phyloP scores from a whole-genome alignment of 139 green algal species.

The Bryopsis sp. region DNA sequence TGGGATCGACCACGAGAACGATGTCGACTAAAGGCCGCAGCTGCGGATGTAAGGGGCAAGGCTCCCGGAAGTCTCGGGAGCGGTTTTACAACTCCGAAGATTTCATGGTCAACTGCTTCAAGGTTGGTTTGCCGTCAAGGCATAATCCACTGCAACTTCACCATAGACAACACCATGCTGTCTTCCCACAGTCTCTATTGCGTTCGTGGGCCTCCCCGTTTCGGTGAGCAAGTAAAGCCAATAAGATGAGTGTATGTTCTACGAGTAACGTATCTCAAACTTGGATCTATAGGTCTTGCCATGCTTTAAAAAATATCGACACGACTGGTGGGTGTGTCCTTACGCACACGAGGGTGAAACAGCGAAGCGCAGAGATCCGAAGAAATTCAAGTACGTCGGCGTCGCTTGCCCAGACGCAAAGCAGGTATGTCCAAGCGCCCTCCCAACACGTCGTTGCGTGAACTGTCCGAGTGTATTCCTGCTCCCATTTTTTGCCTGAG shows the following conservation, averaged over 20 bases:
- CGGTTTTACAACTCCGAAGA: constrained; percentile 4
- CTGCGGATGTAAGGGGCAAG: too few species aligned
- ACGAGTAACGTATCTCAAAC: too few species aligned
- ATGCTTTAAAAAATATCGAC: constrained; percentile 42
- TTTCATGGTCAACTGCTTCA: constrained; percentile 17
- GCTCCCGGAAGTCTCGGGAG: background rate
- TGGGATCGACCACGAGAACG: too few species aligned
- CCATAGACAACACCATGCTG: too few species aligned
- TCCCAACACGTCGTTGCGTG: background rate
- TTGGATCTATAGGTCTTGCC: constrained; percentile 39
- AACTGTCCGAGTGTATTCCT: too few species aligned
- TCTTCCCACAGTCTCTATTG: too few species aligned
- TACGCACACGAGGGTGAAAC: constrained; percentile 86
- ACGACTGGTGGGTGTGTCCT: constrained; percentile 73
- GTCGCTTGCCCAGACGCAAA: constrained; percentile 28
- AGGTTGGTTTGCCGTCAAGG: background rate
- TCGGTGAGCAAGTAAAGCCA: too few species aligned
- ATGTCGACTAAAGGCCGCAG: too few species aligned
- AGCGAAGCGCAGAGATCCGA: constrained; percentile 69
- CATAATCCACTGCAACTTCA: too few species aligned
- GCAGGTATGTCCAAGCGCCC: constrained; percentile 13
- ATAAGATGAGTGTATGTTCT: too few species aligned
- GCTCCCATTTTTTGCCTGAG: too few species aligned
- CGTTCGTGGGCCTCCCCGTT: too few species aligned
- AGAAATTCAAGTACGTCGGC: constrained; percentile 55